phyloP scores from a whole-genome alignment of 2,329 filamentous ascomycete species.

The Claviceps sp. region DNA sequence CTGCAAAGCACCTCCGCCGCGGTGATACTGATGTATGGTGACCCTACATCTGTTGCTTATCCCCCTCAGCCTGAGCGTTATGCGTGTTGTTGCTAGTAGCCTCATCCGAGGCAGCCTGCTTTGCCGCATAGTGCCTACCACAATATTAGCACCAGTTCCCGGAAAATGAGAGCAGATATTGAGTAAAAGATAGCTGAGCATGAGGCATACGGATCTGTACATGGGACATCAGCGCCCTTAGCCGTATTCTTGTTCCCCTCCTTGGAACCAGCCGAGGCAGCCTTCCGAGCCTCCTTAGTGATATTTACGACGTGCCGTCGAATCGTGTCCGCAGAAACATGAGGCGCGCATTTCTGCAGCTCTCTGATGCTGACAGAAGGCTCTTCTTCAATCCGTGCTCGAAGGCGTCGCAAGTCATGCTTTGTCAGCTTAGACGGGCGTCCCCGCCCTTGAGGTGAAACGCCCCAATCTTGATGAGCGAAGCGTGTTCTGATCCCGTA shows the following conservation, averaged over 20 bases:
- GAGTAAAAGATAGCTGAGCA: background rate
- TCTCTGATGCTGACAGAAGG: too few species aligned
- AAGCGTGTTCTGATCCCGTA: too few species aligned
- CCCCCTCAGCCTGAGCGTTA: slow-evolving; percentile 23
- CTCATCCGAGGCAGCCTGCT: slow-evolving; percentile 35
- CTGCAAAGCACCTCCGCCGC: too few species aligned
- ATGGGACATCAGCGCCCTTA: slow-evolving; percentile 41
- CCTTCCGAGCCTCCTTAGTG: slow-evolving; percentile 46
- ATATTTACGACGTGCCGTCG: slow-evolving; percentile 25
- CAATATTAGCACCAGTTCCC: background rate
- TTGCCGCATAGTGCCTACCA: slow-evolving; percentile 29
- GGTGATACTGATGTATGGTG: background rate
- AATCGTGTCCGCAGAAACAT: too few species aligned
- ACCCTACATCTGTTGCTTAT: slow-evolving; percentile 27
- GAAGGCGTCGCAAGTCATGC: too few species aligned
- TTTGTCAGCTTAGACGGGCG: too few species aligned
- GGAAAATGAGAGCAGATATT: background rate
- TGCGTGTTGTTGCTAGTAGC: slow-evolving; percentile 23
- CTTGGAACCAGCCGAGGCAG: slow-evolving; percentile 43
- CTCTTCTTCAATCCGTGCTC: too few species aligned
- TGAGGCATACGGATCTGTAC: slow-evolving; percentile 36
- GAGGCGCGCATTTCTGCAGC: too few species aligned
- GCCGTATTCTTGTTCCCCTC: slow-evolving; percentile 56
- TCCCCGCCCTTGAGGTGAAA: too few species aligned
- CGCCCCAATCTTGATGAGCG: too few species aligned